Base-by-base conservation (phyloP, 768 basidiomycete genomes). In the Termitomyces sp. region DNA sequence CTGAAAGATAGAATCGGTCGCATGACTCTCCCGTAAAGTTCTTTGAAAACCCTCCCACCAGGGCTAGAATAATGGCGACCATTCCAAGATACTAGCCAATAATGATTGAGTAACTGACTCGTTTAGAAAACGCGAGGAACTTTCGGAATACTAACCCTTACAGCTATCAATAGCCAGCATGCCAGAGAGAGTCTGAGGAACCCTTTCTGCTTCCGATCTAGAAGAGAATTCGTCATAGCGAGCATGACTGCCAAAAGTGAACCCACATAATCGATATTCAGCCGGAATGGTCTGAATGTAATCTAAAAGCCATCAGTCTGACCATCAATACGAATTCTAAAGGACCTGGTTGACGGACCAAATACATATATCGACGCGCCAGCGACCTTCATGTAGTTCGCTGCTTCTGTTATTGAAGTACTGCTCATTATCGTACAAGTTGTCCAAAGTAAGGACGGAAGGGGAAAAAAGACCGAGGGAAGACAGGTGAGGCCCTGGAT, bases 321-420 rank as follows among this genome's bases (percentile, higher is more conserved):
- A 44, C 1, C 4, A 24, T 53, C 28, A 46, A 20, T 18, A 1
- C 2, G 20, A 33, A 24, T 44, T 24, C 16, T 2, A 22, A 28
- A n/a, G 47, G 4, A 1, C 26, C 2, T 3, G 18, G 18, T 33
- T 2, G 47, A 42, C 64, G 29, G 16, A 65, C 64, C 64, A 29
- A 65, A 65, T n/a, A 45, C 59, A 51, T 54, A 65, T 36, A 65
- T 65, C 28, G 64, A 65, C 20, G 58, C 64, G 10, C 58, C 55
- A 36, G 62, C 64, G 36, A 65, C 61, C 46, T 65, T 65, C 62
- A 65, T 29, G n/a, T 65, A 65, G 31, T 60, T 65, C 13, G 59
- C 64, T 26, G 51, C 59, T 33, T 37, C 24, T 4, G 57, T 54
- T 9, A 57, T 39, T n/a, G 39, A 55, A 31, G 51, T 41, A 18